Percentiles rank a stretch among this genome's conserved stretches.
Evolutionary conservation across 164 flowering plant genomes (phyloP).

Genomic region (Kingdonia uniflora): DNA sequence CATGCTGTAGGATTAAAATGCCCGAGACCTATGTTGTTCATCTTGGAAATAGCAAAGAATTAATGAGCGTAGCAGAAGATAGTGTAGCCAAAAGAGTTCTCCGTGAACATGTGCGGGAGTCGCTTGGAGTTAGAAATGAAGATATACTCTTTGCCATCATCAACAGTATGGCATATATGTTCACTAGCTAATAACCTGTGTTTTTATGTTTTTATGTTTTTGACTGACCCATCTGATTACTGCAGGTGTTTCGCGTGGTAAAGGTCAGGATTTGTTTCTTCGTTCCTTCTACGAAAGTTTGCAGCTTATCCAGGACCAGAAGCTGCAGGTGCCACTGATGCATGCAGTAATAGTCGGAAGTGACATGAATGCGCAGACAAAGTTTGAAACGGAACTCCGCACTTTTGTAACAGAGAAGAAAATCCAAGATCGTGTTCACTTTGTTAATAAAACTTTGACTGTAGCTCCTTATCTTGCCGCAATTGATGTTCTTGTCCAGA

Average conservation of each 20-base stretch:
- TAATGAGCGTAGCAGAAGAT: constrained; percentile 92
- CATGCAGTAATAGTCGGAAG: constrained; percentile 94
- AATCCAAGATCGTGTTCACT: constrained; percentile 70
- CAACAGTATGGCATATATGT: constrained; percentile 51
- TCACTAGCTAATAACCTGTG: constrained; percentile 1
- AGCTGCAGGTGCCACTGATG: constrained; percentile 63
- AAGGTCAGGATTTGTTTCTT: constrained; percentile 91
- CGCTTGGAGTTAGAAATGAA: constrained; percentile 78
- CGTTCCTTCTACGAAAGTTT: constrained; percentile 69
- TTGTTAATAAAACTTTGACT: constrained; percentile 81
- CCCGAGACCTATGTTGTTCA: constrained; percentile 93
- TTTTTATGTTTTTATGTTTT: background rate
- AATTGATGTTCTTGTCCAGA: constrained; percentile 92
- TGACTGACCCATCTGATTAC: background rate
- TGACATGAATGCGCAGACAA: constrained; percentile 79
- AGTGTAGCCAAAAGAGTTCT: constrained; percentile 79
- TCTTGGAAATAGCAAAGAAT: constrained; percentile 93
- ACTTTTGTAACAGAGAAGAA: constrained; percentile 54
- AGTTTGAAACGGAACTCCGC: constrained; percentile 76
- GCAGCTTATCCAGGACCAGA: constrained; percentile 56
- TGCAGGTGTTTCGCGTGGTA: constrained; percentile 99
- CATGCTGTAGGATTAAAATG: constrained; percentile 65
- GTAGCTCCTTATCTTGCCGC: constrained; percentile 95
- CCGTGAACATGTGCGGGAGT: constrained; percentile 88
- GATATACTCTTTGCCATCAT: constrained; percentile 87